A percentile compares a stretch with the other conserved stretches of the same genome.
phyloP scores from a whole-genome alignment of 352 stramenopile genomes.

The Aphanomyces euteiches region DNA sequence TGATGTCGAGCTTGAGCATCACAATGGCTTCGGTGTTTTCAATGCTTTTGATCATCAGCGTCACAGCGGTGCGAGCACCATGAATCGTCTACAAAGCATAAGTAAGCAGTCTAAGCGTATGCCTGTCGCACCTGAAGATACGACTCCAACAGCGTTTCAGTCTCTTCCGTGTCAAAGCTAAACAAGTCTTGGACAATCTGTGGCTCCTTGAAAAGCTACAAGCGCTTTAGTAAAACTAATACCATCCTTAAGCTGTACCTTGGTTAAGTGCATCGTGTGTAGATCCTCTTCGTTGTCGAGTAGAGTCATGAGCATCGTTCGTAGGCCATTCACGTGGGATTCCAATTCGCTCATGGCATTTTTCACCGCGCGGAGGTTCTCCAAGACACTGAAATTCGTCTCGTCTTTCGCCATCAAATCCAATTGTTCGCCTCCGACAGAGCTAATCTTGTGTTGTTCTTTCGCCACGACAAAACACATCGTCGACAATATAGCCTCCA shows the following conservation, averaged over 20 bases:
- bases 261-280: slow-evolving; percentile 27
- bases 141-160: slow-evolving; percentile 39
- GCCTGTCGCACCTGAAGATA: slow-evolving; percentile 21
- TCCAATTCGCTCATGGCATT: slow-evolving; percentile 29
- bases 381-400: not conserved
- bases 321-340: slow-evolving; percentile 23
- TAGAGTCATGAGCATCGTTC: slow-evolving; percentile 12
- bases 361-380: slow-evolving; percentile 23
- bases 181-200: slow-evolving; percentile 26
- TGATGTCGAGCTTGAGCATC: slow-evolving; percentile 30
- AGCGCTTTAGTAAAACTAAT: too few relatives aligned
- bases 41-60: slow-evolving; percentile 26
- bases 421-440: not conserved
- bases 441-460: slow-evolving; percentile 11
- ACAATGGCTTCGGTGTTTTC: slow-evolving; percentile 31
- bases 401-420: slow-evolving; percentile 21
- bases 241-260: not conserved
- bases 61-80: not conserved
- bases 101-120: too few relatives aligned
- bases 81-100: slow-evolving; percentile 18
- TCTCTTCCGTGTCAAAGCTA: slow-evolving; percentile 40
- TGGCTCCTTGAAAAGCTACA: not conserved
- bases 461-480: not conserved
- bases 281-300: slow-evolving; percentile 30
- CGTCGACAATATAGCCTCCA: slow-evolving; percentile 25